A percentile compares a stretch with the other conserved stretches of the same genome.
These are phyloP conservation scores for Silybum marianum DNA, from an alignment of 129 eudicot genomes.

Conservation along the genomic window DNA sequence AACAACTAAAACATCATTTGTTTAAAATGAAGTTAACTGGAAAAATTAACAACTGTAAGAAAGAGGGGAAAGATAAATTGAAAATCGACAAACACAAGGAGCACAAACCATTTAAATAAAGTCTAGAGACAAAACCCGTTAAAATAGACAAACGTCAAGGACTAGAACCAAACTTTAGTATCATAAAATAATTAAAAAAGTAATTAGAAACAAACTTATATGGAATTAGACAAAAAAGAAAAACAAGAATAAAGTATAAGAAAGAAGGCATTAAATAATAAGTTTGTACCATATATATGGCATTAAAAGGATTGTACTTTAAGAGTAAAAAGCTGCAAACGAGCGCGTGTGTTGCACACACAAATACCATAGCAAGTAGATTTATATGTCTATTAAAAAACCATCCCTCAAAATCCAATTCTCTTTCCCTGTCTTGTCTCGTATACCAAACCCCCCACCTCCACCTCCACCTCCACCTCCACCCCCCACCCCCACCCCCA, in stretches of 20 bases:
- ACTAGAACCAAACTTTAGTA: neutral
- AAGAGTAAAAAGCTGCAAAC: constrained; percentile 30
- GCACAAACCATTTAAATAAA: neutral
- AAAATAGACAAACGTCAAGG: neutral
- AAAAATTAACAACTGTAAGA: neutral
- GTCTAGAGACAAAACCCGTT: neutral
- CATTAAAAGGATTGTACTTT: constrained; percentile 40
- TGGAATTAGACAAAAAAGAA: neutral
- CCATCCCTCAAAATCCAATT: constrained; percentile 26
- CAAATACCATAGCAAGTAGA: constrained; percentile 30
- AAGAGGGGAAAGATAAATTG: neutral
- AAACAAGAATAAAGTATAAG: neutral
- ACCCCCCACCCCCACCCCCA: neutral
- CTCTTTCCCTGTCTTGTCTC: constrained; percentile 35
- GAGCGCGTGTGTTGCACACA: constrained; percentile 24
- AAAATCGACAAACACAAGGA: neutral
- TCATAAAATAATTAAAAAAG: neutral
- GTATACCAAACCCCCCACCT: constrained; percentile 21
- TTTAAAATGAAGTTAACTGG: neutral
- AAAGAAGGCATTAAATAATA: constrained; percentile 22
- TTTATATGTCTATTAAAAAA: neutral
- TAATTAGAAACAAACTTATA: neutral
- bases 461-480: too few species aligned
- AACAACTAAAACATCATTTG: neutral
- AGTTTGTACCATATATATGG: constrained; percentile 26